phyloP scores from a whole-genome alignment of 305 asterid species.

The Ilex paraguariensis region DNA sequence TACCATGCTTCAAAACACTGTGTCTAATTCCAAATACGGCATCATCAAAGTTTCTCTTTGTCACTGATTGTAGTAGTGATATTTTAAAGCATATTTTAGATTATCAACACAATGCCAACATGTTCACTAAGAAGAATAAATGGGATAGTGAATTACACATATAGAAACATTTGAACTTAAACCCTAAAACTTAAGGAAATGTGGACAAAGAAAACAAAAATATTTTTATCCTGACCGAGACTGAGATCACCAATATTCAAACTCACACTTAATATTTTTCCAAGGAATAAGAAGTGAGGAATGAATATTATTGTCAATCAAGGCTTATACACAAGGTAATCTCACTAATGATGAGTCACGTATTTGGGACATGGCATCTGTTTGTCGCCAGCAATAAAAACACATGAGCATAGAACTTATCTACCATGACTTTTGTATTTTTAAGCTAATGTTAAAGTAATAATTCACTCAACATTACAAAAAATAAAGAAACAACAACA shows the following conservation, averaged over 20 bases:
- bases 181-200: no score
- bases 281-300: no score
- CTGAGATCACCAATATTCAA: no score
- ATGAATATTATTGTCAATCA: no score
- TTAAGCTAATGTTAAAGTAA: background rate
- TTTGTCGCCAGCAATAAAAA: no score
- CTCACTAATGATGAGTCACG: no score
- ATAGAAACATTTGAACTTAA: no score
- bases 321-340: no score
- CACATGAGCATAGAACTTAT: no score
- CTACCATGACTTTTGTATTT: background rate
- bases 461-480: background rate
- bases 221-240: no score
- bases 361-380: no score
- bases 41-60: background rate
- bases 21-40: background rate
- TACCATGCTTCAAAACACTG: conserved; percentile 57
- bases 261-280: no score
- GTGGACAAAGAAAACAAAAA: background rate
- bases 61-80: background rate
- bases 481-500: background rate
- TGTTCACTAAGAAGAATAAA: background rate
- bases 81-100: background rate
- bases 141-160: background rate
- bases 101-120: background rate